These are phyloP conservation scores for Hansfordia pulvinata DNA, from an alignment of 2,329 filamentous ascomycete species.

Conservation along the genomic window DNA sequence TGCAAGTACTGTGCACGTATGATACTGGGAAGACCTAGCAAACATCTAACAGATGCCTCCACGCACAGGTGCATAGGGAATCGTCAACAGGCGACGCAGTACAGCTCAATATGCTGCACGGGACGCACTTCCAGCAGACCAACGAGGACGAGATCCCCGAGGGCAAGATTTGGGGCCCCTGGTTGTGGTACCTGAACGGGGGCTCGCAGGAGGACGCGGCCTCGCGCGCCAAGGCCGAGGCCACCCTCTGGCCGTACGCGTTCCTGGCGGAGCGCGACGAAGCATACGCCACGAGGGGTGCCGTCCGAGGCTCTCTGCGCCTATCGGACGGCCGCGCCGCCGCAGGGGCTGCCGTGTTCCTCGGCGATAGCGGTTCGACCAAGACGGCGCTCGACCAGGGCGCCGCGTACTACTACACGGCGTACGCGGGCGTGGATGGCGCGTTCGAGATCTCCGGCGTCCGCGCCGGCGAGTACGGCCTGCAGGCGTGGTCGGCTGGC, in stretches of 20 bases:
- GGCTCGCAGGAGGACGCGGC: constrained; percentile 28
- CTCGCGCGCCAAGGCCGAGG: constrained; percentile 23
- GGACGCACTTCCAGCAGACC: constrained; percentile 28
- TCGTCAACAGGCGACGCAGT: constrained; percentile 33
- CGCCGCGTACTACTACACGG: constrained; percentile 32
- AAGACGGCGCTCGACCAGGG: constrained; percentile 32
- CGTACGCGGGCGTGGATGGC: constrained; percentile 26
- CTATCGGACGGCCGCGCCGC: constrained; percentile 34
- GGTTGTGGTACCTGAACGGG: constrained; percentile 32
- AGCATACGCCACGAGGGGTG: constrained; percentile 32
- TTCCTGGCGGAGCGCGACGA: constrained; percentile 32
- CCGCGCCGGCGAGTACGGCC: constrained; percentile 26
- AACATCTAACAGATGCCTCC: not conserved
- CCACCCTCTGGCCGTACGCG: constrained; percentile 29
- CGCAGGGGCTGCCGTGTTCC: constrained; percentile 30
- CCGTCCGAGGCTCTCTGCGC: constrained; percentile 25
- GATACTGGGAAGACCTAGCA: no score
- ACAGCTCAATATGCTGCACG: constrained; percentile 40
- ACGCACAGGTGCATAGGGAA: constrained; percentile 27
- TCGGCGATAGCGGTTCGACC: constrained; percentile 30
- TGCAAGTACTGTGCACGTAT: no score
- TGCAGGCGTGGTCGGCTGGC: constrained; percentile 36
- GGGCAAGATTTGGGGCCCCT: constrained; percentile 28
- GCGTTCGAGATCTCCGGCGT: constrained; percentile 28
- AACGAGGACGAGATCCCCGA: constrained; percentile 20